A percentile compares a stretch with the other conserved stretches of the same genome.
Conservation (phyloP, 305 asterid genomes). For the Rubia balearica region DNA sequence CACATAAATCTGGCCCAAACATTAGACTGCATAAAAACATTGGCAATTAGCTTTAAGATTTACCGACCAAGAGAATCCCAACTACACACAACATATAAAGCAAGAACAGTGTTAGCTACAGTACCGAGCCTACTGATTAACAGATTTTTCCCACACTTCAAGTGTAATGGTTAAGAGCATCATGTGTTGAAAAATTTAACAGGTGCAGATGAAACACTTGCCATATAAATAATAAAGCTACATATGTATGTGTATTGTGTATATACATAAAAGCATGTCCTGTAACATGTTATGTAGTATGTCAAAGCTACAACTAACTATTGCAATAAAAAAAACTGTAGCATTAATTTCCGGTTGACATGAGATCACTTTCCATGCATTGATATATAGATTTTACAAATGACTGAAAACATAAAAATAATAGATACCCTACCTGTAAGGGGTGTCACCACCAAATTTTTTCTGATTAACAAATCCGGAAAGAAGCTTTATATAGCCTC, state of each 20-base stretch:
- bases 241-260: not conserved
- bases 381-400: not conserved
- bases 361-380: not conserved
- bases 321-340: not conserved
- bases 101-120: not conserved
- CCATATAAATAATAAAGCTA: not conserved
- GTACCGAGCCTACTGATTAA: not conserved
- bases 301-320: not conserved
- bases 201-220: not conserved
- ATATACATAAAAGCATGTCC: not conserved
- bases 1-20: constrained; percentile 98
- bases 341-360: not conserved
- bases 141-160: not conserved
- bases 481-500: constrained; percentile 83
- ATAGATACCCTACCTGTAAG: constrained; percentile 36
- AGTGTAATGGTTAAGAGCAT: not conserved
- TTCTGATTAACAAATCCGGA: constrained; percentile 90
- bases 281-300: not conserved
- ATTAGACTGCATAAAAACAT: constrained; percentile 38
- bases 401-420: not conserved
- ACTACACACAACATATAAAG: constrained; percentile 1
- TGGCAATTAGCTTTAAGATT: not conserved
- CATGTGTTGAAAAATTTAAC: not conserved
- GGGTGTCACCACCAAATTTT: constrained; percentile 94
- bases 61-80: not conserved